Evolutionary conservation across 176 grass and related monocot genomes (phyloP), one percentile per base, ranked within the genome.

Genomic region (Carex littledalei): DNA sequence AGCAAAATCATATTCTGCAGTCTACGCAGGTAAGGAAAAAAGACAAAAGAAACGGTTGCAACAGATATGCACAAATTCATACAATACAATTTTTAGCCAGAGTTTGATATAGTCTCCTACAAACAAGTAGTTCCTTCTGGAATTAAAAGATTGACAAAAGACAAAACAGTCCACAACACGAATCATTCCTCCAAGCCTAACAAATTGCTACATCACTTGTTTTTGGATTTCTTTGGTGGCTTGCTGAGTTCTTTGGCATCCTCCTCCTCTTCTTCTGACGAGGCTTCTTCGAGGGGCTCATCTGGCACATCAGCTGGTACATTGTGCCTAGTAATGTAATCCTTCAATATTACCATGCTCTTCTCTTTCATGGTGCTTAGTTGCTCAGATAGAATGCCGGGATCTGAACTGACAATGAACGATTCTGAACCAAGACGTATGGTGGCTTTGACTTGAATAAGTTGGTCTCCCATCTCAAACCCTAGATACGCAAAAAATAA

Each of bases 321-420:
- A 66, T 95, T 92, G 64, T 92, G 78, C 71, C 81, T 92, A 55
- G 88, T 92, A 76, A 95, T 94, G 87, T 91, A 90, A 49, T 89
- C 91, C 83, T 94, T 95, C 3, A 95, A 85, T 43, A 99, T 94
- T n/a, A 49, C 77, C 93, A 99, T 94, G 72, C 90, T 94, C 87
- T 95, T 89, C 78, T 99, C 93, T 85, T 92, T 94, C 90, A 95
- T 87, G 12, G 22, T 26, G 43, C 80, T 86, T 47, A 99, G 57
- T 84, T 94, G 93, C 80, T 95, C 85, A 0, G 96, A 99, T 50
- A 94, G 78, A 84, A 87, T 67, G 16, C 91, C 88, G 0, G 87
- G 78, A 14, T 99, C 85, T 0, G 93, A 91, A 78, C 84, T 88
- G 61, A 94, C 56, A 10, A 43, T 11, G 41, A 92, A 95, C 1